Base-by-base conservation (phyloP, 306 rosid species). In the Senna tora region DNA sequence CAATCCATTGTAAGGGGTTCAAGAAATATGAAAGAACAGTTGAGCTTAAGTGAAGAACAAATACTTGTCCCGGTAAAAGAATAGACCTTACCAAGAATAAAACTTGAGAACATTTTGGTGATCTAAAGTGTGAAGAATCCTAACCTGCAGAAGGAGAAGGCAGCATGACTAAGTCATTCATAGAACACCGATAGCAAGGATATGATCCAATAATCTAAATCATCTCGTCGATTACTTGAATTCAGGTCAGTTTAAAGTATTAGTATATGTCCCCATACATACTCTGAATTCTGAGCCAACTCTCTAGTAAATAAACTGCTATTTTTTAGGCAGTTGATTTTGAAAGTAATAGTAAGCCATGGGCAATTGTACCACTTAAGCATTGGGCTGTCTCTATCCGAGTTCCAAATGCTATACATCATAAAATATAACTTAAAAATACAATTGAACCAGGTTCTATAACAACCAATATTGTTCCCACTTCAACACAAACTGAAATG, bases 41-140 rank as follows among this genome's bases (percentile, higher is more conserved):
- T 14, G 36, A 77, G 28, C 38, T 51, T 19, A 22, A 49, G 21
- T 45, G 11, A 22, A 15, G 62, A 75, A 56, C 8, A 38, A 57
- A 21, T 11, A 21, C n/a, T 6, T 39, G 10, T 57, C 72, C 58
- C 32, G 0, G 10, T 5, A 55, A 56, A 57, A 53, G 0, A 61
- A 71, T 32, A 75, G 50, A 16, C 15, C 83, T 82, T 66, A 91
- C 99, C 99, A 94, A 20, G 87, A 80, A 80, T 84, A 83, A 77
- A 94, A 94, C 61, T 81, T 91, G 39, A 94, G 92, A 49, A 94
- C 88, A 57, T 94, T 94, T 71, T 72, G 67, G 71, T 94, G 96
- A 74, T 85, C 93, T 19, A 91, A 73, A n/a, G 91, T 79, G 74
- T 94, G 99, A 54, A 94, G 96, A 80, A 91, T 86, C 87, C 90